Percentiles rank a stretch among this genome's conserved stretches.
phyloP scores from a whole-genome alignment of 2,329 filamentous ascomycete species.

The Aureobasidium melanogenum region DNA sequence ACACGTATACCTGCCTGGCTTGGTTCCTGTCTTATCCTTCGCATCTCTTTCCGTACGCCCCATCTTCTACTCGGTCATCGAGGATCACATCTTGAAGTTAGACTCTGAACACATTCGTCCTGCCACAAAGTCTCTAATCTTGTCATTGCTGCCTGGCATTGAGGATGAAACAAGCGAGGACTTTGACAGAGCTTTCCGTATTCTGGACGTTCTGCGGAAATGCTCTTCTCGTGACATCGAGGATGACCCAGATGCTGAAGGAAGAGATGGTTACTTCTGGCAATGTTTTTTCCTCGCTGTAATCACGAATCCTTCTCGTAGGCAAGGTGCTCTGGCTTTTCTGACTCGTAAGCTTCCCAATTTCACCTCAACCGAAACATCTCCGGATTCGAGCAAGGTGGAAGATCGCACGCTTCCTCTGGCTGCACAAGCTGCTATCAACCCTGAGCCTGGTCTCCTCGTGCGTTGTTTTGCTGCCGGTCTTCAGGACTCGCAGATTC shows the following conservation, averaged over 20 bases:
- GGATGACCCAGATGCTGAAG: constrained; percentile 40
- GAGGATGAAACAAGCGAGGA: constrained; percentile 97
- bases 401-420: constrained; percentile 25
- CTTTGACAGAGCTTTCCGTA: constrained; percentile 75
- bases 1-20: constrained; percentile 77
- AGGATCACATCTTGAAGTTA: constrained; percentile 67
- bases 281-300: constrained; percentile 92
- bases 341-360: constrained; percentile 69
- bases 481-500: constrained; percentile 73
- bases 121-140: constrained; percentile 79
- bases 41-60: constrained; percentile 86
- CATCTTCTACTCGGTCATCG: constrained; percentile 73
- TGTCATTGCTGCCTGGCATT: constrained; percentile 81
- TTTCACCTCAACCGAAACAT: constrained; percentile 40
- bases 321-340: constrained; percentile 82
- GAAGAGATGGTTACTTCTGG: constrained; percentile 81
- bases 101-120: constrained; percentile 66
- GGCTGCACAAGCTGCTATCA: constrained; percentile 60
- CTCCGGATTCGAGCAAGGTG: background rate
- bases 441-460: constrained; percentile 83
- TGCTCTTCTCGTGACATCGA: constrained; percentile 48
- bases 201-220: constrained; percentile 69
- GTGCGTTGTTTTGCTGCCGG: constrained; percentile 89
- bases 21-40: constrained; percentile 84
- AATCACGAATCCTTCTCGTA: constrained; percentile 77